Evolutionary conservation across 768 basidiomycete species (phyloP).

Genomic region (Rhodotorula kratochvilovae): DNA sequence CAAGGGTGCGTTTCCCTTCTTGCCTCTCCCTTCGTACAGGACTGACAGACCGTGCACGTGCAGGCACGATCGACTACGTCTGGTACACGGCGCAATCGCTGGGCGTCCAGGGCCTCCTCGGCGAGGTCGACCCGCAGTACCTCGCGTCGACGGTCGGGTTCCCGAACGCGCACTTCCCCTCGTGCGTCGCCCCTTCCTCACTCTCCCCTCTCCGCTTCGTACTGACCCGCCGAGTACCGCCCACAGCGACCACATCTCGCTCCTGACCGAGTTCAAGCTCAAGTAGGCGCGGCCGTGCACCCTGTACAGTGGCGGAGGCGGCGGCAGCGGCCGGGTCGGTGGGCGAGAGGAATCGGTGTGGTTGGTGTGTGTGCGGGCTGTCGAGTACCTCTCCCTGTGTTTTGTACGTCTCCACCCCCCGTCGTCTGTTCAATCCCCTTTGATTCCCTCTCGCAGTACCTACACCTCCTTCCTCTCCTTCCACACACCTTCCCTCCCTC

Average conservation of each 20-base stretch:
- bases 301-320: neutral
- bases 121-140: slow-evolving; percentile 78
- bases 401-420: neutral
- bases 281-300: slow-evolving; percentile 1
- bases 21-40: too few relatives aligned
- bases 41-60: too few relatives aligned
- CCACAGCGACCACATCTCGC: slow-evolving; percentile 38
- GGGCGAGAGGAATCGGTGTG: too few relatives aligned
- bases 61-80: slow-evolving; percentile 82
- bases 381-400: slow-evolving; percentile 1
- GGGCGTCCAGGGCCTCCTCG: slow-evolving; percentile 74
- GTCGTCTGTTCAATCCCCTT: neutral
- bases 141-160: slow-evolving; percentile 89
- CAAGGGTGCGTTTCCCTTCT: slow-evolving; percentile 36
- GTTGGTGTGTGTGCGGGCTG: neutral
- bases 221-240: neutral
- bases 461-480: neutral
- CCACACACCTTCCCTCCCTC: too few relatives aligned
- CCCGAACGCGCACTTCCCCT: slow-evolving; percentile 93
- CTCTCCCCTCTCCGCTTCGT: neutral
- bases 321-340: too few relatives aligned
- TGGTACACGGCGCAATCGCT: slow-evolving; percentile 78
- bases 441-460: too few relatives aligned
- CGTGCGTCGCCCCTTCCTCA: slow-evolving; percentile 43
- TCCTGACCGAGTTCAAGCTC: slow-evolving; percentile 40